Base-by-base conservation (phyloP, 805 yeast species). In the Ogataea methylovora region DNA sequence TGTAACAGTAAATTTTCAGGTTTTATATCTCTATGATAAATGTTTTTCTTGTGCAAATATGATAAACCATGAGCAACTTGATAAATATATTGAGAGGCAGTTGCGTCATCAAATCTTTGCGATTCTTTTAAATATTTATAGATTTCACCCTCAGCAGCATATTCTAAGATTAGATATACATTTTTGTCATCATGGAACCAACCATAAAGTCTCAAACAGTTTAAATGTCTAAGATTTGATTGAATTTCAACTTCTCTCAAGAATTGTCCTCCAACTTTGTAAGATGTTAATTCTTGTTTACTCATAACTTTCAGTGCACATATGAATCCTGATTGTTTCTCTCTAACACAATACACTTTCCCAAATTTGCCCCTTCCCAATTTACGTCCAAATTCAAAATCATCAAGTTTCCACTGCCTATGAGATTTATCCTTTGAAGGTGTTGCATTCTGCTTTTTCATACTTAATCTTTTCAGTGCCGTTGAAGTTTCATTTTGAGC, bases 351-450 rank as follows among this genome's bases (percentile, higher is more conserved):
- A 57, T 86, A 88, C 1, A 92, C 97, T 48, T 76, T 78, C 8
- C 98, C 98, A 49, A 88, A 79, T 55, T 87, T 86, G 6, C 98
- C 98, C 52, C 84, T 86, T 0, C 97, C 98, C 32, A 90, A 67
- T 37, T 81, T 78, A 35, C 79, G 72, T 13, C 97, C 97, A 28
- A 90, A 70, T 45, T 87, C 95, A 58, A 90, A 90, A 51, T 84
- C 92, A 20, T 41, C 28, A 15, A 52, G 42, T 31, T 44, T 51
- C 60, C 60, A 56, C n/a, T n/a, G n/a, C n/a, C n/a, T n/a, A n/a
- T n/a, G n/a, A n/a, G n/a, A n/a, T n/a, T n/a, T n/a, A n/a, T n/a
- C n/a, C n/a, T n/a, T n/a, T n/a, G n/a, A n/a, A n/a, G n/a, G n/a
- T n/a, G n/a, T n/a, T n/a, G n/a, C n/a, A n/a, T n/a, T n/a, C n/a